Evolutionary conservation across 768 basidiomycete species (phyloP).

Genomic region (Lenzites betulinus): DNA sequence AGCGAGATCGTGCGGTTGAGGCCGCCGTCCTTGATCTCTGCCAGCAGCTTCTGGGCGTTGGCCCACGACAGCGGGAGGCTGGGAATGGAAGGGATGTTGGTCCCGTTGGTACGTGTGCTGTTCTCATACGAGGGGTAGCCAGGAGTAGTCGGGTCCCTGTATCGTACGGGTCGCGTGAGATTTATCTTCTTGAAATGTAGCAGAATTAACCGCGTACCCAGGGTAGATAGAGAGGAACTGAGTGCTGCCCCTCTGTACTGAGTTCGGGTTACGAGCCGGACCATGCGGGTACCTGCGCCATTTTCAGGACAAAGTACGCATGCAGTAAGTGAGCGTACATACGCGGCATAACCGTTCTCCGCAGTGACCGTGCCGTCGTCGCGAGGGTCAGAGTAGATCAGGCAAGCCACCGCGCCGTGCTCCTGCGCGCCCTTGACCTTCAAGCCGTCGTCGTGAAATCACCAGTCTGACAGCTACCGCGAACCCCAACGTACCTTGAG

Average conservation of each 20-base stretch:
- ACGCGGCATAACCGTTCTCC: conserved; percentile 72
- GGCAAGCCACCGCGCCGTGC: conserved; percentile 70
- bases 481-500: conserved; percentile 58
- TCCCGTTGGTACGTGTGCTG: conserved; percentile 59
- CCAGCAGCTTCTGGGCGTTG: conserved; percentile 67
- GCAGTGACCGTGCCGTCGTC: conserved; percentile 82
- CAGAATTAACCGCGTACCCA: conserved; percentile 32
- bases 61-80: conserved; percentile 90
- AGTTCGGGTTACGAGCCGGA: conserved; percentile 82
- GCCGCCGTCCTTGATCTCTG: conserved; percentile 48
- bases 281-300: conserved; percentile 68
- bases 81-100: conserved; percentile 73
- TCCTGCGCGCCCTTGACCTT: conserved; percentile 85
- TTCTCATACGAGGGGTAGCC: conserved; percentile 86
- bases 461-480: too few species aligned
- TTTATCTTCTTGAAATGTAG: too few species aligned
- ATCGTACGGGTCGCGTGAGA: background rate
- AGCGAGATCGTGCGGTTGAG: conserved; percentile 50
- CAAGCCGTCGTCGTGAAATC: background rate
- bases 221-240: conserved; percentile 64
- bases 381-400: conserved; percentile 85
- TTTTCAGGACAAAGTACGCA: too few species aligned
- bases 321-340: conserved; percentile 14
- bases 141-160: conserved; percentile 80
- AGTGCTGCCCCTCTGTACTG: conserved; percentile 86